These are phyloP conservation scores for Tricholoma sp. DNA, from an alignment of 768 basidiomycete species.

Conservation along the genomic window DNA sequence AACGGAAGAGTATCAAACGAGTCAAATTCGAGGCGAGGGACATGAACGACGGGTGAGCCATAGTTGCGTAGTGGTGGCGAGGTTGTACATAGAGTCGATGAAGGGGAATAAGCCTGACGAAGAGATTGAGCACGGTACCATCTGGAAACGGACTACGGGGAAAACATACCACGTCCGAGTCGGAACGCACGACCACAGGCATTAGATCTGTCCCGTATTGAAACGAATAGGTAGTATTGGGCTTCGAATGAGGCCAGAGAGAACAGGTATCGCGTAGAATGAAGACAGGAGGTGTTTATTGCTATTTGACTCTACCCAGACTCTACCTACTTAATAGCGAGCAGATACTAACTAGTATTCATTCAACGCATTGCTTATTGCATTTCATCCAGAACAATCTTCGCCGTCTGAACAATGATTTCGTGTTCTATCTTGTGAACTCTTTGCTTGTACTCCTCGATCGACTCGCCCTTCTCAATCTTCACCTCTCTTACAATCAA, in stretches of 20 bases:
- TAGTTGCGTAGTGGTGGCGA: not conserved
- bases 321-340: no score
- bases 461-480: conserved; percentile 63
- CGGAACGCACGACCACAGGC: not conserved
- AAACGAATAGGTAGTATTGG: no score
- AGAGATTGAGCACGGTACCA: not conserved
- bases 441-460: conserved; percentile 68
- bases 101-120: not conserved
- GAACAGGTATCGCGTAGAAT: no score
- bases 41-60: not conserved
- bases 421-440: conserved; percentile 85
- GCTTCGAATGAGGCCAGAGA: no score
- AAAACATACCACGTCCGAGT: not conserved
- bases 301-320: no score
- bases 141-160: not conserved
- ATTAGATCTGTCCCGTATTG: not conserved
- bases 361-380: conserved; percentile 16
- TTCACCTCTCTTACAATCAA: conserved; percentile 75
- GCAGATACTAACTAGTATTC: not conserved
- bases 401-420: conserved; percentile 84
- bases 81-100: conserved; percentile 1
- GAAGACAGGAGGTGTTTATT: no score
- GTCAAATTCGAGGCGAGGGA: conserved; percentile 12
- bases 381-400: conserved; percentile 56
- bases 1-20: conserved; percentile 20